Conservation (phyloP, 345 rosid species). For the Eucalyptus cloeziana region DNA sequence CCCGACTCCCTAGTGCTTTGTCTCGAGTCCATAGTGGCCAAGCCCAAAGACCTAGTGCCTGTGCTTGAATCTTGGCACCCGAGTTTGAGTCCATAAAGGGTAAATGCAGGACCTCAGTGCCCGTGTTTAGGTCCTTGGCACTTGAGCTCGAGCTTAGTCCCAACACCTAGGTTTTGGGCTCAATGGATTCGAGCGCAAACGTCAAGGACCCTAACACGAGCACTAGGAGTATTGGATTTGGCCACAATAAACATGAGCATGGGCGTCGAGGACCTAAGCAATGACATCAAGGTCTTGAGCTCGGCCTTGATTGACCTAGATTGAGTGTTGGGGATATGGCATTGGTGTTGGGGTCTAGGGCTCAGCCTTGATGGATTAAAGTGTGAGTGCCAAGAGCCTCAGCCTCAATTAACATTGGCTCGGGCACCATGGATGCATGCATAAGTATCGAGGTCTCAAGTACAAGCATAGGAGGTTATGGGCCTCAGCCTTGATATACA, state of each 20-base stretch:
- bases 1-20: too few species aligned
- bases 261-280: not conserved
- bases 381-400: not conserved
- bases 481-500: not conserved
- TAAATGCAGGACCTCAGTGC: too few species aligned
- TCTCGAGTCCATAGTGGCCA: too few species aligned
- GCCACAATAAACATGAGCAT: not conserved
- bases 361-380: not conserved
- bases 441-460: too few species aligned
- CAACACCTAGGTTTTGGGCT: too few species aligned
- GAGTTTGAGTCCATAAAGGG: too few species aligned
- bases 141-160: too few species aligned
- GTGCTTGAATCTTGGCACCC: accelerated
- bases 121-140: accelerated
- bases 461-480: too few species aligned
- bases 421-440: accelerated
- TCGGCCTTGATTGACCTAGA: not conserved
- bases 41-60: too few species aligned
- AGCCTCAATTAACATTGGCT: not conserved
- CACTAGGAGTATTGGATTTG: not conserved
- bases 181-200: too few species aligned
- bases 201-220: too few species aligned
- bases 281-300: not conserved
- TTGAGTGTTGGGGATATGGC: not conserved
- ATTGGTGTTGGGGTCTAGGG: not conserved